Evolutionary conservation across 2,329 filamentous ascomycete species (phyloP).

Genomic region (Coniochaeta sp.): DNA sequence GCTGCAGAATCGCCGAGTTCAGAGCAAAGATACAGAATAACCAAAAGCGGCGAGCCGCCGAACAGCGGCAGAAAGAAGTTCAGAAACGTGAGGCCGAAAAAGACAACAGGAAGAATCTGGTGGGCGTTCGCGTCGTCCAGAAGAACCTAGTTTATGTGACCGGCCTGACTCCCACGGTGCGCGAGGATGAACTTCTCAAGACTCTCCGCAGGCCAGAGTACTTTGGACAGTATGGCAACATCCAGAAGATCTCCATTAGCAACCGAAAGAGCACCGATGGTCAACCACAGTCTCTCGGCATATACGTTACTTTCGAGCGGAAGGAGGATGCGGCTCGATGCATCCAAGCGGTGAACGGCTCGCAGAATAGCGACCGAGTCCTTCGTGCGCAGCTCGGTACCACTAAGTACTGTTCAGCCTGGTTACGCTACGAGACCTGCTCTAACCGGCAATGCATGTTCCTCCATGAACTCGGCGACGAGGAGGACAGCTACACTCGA

Average conservation of each 20-base stretch:
- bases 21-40: slow-evolving; percentile 77
- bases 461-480: slow-evolving; percentile 94
- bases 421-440: slow-evolving; percentile 88
- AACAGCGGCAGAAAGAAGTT: slow-evolving; percentile 83
- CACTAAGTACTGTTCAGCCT: slow-evolving; percentile 97
- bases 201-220: slow-evolving; percentile 87
- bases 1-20: slow-evolving; percentile 60
- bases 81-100: slow-evolving; percentile 96
- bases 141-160: slow-evolving; percentile 99
- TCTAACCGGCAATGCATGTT: slow-evolving; percentile 98
- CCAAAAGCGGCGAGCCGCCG: slow-evolving; percentile 82
- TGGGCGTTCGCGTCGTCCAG: slow-evolving; percentile 91
- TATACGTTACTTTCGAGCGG: slow-evolving; percentile 95
- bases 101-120: slow-evolving; percentile 89
- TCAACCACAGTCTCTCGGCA: slow-evolving; percentile 82
- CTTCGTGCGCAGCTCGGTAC: slow-evolving; percentile 77
- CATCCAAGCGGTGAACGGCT: slow-evolving; percentile 88
- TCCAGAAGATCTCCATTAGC: slow-evolving; percentile 98
- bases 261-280: slow-evolving; percentile 75
- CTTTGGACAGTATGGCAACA: slow-evolving; percentile 97
- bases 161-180: slow-evolving; percentile 82
- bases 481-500: slow-evolving; percentile 91
- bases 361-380: slow-evolving; percentile 79
- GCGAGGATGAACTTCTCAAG: slow-evolving; percentile 86
- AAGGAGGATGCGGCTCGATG: slow-evolving; percentile 87